Evolutionary conservation across 768 basidiomycete species (phyloP).

Genomic region (Tulasnella sp.): DNA sequence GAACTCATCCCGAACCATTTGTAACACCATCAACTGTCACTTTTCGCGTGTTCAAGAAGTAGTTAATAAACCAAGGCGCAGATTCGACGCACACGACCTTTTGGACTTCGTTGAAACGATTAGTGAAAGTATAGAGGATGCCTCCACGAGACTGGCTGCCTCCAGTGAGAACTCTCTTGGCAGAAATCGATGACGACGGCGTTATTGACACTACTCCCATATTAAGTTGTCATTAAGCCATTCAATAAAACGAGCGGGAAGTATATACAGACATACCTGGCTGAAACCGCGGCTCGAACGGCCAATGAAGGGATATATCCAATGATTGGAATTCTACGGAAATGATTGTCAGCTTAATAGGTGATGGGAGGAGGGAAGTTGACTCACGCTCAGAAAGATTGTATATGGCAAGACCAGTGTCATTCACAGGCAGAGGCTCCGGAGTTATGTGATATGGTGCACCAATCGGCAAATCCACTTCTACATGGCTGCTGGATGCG

Average conservation of each 20-base stretch:
- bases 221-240: background rate
- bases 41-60: constrained; percentile 71
- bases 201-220: background rate
- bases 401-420: constrained; percentile 36
- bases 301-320: constrained; percentile 49
- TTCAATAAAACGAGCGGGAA: background rate
- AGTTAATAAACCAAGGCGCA: constrained; percentile 86
- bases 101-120: constrained; percentile 38
- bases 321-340: constrained; percentile 38
- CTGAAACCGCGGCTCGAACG: constrained; percentile 37
- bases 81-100: constrained; percentile 72
- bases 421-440: constrained; percentile 31
- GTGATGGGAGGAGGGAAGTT: background rate
- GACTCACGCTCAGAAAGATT: constrained; percentile 38
- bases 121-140: constrained; percentile 55
- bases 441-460: constrained; percentile 40
- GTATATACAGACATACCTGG: constrained; percentile 40
- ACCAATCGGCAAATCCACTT: constrained; percentile 37
- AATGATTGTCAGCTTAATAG: background rate
- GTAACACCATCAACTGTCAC: constrained; percentile 36
- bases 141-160: constrained; percentile 65
- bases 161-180: constrained; percentile 62
- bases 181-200: constrained; percentile 34
- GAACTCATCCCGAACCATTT: constrained; percentile 12
- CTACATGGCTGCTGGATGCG: constrained; percentile 46